Conservation (phyloP, 805 yeast species). For the Candida rishiriensis region DNA sequence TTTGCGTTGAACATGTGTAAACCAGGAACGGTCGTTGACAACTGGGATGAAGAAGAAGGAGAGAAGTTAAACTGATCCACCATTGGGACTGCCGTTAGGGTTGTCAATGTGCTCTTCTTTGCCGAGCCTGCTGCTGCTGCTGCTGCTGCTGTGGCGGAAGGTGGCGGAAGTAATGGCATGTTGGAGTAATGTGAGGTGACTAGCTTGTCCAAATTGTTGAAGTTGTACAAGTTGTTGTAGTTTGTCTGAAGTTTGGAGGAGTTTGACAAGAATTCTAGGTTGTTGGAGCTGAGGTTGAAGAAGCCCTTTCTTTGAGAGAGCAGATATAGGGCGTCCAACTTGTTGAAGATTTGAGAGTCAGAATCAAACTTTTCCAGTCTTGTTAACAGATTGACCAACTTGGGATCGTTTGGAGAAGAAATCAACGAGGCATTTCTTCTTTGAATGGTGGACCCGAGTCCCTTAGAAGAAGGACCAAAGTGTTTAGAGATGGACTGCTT, state of each 20-base stretch:
- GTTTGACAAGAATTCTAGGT: conserved; percentile 28
- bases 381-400: conserved; percentile 23
- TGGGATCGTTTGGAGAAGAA: conserved; percentile 25
- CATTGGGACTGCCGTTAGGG: neutral
- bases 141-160: conserved; percentile 4
- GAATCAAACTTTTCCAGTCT: conserved; percentile 27
- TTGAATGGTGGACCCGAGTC: neutral
- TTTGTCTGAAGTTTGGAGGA: conserved; percentile 17
- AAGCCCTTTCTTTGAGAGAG: conserved; percentile 31
- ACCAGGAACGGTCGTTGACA: conserved; percentile 14
- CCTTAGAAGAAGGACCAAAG: too few species aligned
- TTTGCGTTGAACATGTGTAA: conserved; percentile 13
- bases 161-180: conserved; percentile 18
- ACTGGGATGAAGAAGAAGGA: conserved; percentile 1
- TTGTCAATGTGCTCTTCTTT: neutral
- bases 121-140: neutral
- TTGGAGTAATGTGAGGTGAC: conserved; percentile 23
- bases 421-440: conserved; percentile 25
- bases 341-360: conserved; percentile 23
- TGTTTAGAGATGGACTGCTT: too few species aligned
- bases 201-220: conserved; percentile 23
- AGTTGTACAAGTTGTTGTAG: conserved; percentile 24
- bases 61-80: neutral
- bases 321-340: conserved; percentile 27
- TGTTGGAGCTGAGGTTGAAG: conserved; percentile 25